Evolutionary conservation across 148 eudicot species (phyloP), one percentile per base, ranked within the genome.

Genomic region (Diospyros kaki): DNA sequence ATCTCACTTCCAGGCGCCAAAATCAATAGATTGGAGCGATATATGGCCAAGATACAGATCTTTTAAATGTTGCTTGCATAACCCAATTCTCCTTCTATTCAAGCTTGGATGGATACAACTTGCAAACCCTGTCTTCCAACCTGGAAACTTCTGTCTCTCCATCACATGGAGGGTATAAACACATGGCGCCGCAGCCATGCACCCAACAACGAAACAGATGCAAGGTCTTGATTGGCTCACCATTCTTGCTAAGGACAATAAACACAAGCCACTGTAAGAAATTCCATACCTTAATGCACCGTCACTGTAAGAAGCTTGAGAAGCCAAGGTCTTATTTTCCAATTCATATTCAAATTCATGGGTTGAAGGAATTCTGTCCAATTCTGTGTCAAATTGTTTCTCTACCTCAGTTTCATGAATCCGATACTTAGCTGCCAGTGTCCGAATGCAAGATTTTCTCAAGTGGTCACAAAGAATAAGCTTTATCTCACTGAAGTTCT

Each of bases 71-170:
- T 89, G 78, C 72, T 82, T 84, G 76, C 97, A 95, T 76, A 90
- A 79, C 38, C 97, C 97, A 66, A 92, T 82, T 73, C 88, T 82
- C 75, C 96, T 89, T 81, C 78, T 81, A 64, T 90, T 90, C 86
- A 95, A 83, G 76, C 96, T 95, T 9, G 96, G 96, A 80, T 95
- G 98, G 76, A 95, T 88, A 68, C 87, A 86, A 77, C 84, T 90
- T 12, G 92, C 69, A 81, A 95, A 95, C 62, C 98, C 98, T 11
- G 97, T 90, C 76, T 86, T 95, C 98, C 97, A 92, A 17, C 89
- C 90, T 3, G 98, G 97, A 83, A 28, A 90, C 75, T 83, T 95
- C 73, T 92, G 94, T 76, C 90, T 84, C 84, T 95, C 97, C 97
- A 90, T 92, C 61, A 92, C 94, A 77, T 95, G 89, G 73, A 95